Evolutionary conservation across 768 basidiomycete genomes (phyloP), one percentile per base, ranked within the genome.

Genomic region (Infundibulicybe gibba): DNA sequence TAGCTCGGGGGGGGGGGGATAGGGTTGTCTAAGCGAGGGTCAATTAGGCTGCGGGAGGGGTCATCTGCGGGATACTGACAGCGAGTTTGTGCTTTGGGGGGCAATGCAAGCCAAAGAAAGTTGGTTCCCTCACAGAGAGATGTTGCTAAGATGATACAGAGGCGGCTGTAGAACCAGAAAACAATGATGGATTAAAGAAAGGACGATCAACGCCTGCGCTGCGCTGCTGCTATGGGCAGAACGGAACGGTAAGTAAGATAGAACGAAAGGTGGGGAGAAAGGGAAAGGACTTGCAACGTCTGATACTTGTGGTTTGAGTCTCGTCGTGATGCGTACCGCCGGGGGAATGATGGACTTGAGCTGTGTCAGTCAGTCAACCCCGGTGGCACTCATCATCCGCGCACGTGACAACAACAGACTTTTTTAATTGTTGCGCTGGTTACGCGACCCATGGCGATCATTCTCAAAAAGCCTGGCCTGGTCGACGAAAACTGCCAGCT

Each of bases 141-240:
- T 52, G 45, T 43, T 54, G 49, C 50, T 68, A 63, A 56, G 61
- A 63, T 66, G 56, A 58, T 60, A 65, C 61, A 69, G 63, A 68
- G 69, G 64, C 51, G 64, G 64, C 65, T 68, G 61, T 63, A 72
- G 71, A 65, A 67, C 72, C 72, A 58, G 63, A 62, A 48, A 53
- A 48, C 53, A 57, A 58, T 49, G 57, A 61, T 70, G 67, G 56
- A 54, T 56, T 61, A 67, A 60, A 59, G 61, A 61, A 66, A 69
- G 63, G 82, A 81, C 84, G 85, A 62, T 86, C 85, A 80, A 87
- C 85, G 85, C 70, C 83, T 70, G 65, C 55, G 64, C 65, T 73
- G 75, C 70, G 70, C 79, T 72, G 62, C 68, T 69, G 60, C 25
- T 25, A 25, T 25, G 3, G n/a, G 25, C 25, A 25, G 60, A 51